A percentile compares a stretch with the other conserved stretches of the same genome.
phyloP scores from a whole-genome alignment of 495 filamentous ascomycete species.

The Monascus purpureus region DNA sequence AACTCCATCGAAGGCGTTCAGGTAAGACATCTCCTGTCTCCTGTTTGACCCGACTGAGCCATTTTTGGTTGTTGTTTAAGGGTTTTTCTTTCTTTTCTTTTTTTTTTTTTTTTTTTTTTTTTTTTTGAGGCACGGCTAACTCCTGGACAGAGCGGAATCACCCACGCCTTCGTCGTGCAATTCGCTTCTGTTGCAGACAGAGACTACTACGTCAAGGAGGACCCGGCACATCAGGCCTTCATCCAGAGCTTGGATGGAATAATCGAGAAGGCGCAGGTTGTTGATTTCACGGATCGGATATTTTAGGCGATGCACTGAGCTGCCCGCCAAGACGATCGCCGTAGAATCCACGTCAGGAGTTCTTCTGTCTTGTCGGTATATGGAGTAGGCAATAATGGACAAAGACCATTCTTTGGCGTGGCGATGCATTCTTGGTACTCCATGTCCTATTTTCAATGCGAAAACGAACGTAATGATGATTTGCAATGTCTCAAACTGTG shows the following conservation, averaged over 20 bases:
- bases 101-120: background rate
- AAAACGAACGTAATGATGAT: too few relatives aligned
- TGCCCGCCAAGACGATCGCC: too few relatives aligned
- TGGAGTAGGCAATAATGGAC: too few relatives aligned
- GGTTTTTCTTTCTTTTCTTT: too few relatives aligned
- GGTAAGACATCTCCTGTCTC: constrained; percentile 19
- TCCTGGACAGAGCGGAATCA: constrained; percentile 31
- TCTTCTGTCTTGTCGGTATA: too few relatives aligned
- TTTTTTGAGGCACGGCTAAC: background rate
- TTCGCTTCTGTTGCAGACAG: constrained; percentile 44
- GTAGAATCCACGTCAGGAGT: too few relatives aligned
- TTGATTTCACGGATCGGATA: constrained; percentile 28
- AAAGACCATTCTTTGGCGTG: too few relatives aligned
- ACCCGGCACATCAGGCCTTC: constrained; percentile 36
- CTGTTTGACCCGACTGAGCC: constrained; percentile 1
- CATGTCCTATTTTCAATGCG: too few relatives aligned
- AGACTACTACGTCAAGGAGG: constrained; percentile 38
- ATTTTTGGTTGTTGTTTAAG: too few relatives aligned
- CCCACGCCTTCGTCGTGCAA: constrained; percentile 48
- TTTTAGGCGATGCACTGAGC: too few relatives aligned
- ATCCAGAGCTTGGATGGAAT: constrained; percentile 15
- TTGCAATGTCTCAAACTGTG: too few relatives aligned
- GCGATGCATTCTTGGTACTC: too few relatives aligned
- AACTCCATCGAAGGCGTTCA: constrained; percentile 43
- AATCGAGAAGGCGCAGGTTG: constrained; percentile 18